Base-by-base conservation (phyloP, 805 yeast species). In the Schwanniomyces polymorphus region DNA sequence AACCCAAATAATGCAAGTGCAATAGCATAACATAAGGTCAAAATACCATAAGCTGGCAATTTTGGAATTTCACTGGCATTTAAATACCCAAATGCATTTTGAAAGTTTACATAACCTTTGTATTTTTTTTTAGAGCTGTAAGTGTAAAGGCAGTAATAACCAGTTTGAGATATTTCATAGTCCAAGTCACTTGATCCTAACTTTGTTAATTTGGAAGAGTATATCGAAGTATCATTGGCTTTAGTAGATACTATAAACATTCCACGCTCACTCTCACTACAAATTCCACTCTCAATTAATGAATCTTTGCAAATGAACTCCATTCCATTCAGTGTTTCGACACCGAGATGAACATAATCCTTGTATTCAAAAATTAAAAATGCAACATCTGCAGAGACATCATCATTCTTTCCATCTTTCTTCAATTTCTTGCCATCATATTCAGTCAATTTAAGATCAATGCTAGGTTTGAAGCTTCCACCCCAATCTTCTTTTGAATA, bases 11-110 rank as follows among this genome's bases (percentile, higher is more conserved):
- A 74, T n/a, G 87, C 84, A 61, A 90, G 76, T 8, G 90, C 84
- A 35, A 88, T 86, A 6, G 87, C 89, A 62, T 94, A 94, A 37
- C 86, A 81, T 31, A 94, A 76, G 1, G 97, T 88, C 59, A 90
- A 75, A 12, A 88, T 79, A 1, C 97, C 97, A 64, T 90, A 94
- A 23, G 90, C 81, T 9, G 97, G 90, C 51, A 94, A 76, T 58
- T 91, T 89, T 26, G 98, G 97, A 55, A 89, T 86, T 64, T 94
- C 96, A 29, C 91, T 75, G 5, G 96, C 99, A 27, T 95, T 81
- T 47, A 94, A 73, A 49, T 88, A 80, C 47, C 99, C 99, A 66
- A 80, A 94, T 4, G 98, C 88, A 68, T 91, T 94, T 71, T 90
- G 94, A 69, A 89, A 94, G 57, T 85, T 85, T 38, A 86, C 86